Base-by-base conservation (phyloP, 768 basidiomycete genomes). In the Tylopilus plumbeoviolaceoides region DNA sequence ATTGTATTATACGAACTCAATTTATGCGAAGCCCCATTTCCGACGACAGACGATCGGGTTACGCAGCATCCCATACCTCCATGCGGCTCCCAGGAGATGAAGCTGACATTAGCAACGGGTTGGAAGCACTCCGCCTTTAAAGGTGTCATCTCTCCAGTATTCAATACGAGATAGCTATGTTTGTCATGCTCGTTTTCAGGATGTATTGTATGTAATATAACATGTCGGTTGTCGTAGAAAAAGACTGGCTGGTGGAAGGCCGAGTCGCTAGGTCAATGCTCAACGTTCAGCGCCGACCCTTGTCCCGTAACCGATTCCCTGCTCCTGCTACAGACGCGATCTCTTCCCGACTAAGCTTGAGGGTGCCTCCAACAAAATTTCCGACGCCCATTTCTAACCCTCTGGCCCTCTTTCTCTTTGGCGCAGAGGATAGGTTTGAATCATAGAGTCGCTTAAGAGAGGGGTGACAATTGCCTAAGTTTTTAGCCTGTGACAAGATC, bases 401-500 rank as follows among this genome's bases (percentile, higher is more conserved):
- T 59, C 81, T 76, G 41, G 79, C 74, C 55, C 89, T 73, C 55
- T 78, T 84, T 57, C 71, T 74, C 41, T 62, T 70, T 7, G 53
- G 56, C 18, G 57, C 54, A 1, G 61, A 57, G 33, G 60, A 58
- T 12, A 59, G 43, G n/a, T 66, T 64, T 6, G 71, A 63, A 33
- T 79, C 79, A 61, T 84, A 89, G 7, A 85, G 57, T 53, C 78
- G 82, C 67, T 91, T 93, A 50, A 92, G 71, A 5, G 77, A 74
- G 36, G 87, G 89, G 59, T 93, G 89, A 64, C 91, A 93, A 66
- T 91, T 92, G 17, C 91, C 91, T 55, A 89, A 56, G 57, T 87
- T 79, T 70, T 91, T 93, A 6, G 89, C 89, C 91, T 93, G 50
- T 30, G 18, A 23, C 51, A 12, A 53, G 35, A 53, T 57, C 44